These are phyloP conservation scores for Brassica juncea DNA, from an alignment of 345 rosid genomes.

Conservation along the genomic window DNA sequence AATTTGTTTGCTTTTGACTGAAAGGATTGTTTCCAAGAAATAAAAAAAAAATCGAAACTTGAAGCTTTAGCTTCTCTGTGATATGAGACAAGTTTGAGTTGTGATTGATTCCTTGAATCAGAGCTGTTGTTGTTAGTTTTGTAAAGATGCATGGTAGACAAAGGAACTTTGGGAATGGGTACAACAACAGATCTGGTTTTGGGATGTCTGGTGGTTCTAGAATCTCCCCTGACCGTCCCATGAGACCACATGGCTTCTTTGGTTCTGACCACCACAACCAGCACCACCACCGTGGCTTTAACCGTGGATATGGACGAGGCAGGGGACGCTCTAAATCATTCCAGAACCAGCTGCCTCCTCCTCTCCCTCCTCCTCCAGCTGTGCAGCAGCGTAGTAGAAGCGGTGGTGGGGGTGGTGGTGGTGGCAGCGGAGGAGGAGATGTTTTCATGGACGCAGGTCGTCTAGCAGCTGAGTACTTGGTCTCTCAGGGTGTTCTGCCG, in stretches of 20 bases:
- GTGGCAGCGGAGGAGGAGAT: conserved; percentile 38
- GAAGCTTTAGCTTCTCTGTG: conserved; percentile 2
- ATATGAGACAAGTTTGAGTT: background rate
- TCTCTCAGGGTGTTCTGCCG: conserved; percentile 73
- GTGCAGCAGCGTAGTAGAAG: conserved; percentile 47
- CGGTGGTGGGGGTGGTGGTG: conserved; percentile 7
- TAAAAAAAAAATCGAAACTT: background rate
- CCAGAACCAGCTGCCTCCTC: conserved; percentile 45
- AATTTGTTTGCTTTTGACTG: conserved; percentile 6
- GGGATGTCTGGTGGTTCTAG: conserved; percentile 55
- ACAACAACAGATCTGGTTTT: conserved; percentile 62
- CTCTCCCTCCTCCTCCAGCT: conserved; percentile 47
- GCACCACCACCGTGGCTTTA: conserved; percentile 50
- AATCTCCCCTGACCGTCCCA: conserved; percentile 62
- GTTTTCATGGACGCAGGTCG: conserved; percentile 90
- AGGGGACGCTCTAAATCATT: conserved; percentile 62
- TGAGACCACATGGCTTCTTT: conserved; percentile 78
- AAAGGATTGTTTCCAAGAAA: background rate
- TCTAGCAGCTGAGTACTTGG: conserved; percentile 91
- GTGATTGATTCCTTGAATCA: background rate
- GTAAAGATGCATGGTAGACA: conserved; percentile 82
- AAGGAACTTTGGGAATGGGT: conserved; percentile 88
- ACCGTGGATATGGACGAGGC: conserved; percentile 80
- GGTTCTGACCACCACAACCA: conserved; percentile 54
- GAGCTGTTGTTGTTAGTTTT: background rate